phyloP scores from a whole-genome alignment of 2,329 filamentous ascomycete species.

The Exophiala sideris region DNA sequence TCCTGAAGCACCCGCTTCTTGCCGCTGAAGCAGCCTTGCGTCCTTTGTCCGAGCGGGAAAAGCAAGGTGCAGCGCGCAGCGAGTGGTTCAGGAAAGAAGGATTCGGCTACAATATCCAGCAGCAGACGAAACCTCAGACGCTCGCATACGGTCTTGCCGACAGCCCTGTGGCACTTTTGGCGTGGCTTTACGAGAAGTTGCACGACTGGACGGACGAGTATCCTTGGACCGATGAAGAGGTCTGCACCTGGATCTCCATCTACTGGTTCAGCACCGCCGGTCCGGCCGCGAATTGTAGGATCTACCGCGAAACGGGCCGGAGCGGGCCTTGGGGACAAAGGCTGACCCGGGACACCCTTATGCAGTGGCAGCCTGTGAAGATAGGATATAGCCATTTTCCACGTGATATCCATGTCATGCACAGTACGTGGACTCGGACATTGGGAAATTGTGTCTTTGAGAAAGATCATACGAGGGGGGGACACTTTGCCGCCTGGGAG shows the following conservation, averaged over 20 bases:
- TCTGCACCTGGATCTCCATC: conserved; percentile 70
- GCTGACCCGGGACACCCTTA: conserved; percentile 8
- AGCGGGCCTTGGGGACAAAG: conserved; percentile 12
- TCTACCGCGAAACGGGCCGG: conserved; percentile 68
- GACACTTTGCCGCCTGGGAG: conserved; percentile 56
- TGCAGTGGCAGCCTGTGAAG: conserved; percentile 48
- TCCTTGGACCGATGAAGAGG: conserved; percentile 70
- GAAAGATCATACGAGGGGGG: conserved; percentile 42
- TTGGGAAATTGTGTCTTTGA: conserved; percentile 51
- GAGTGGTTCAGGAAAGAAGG: conserved; percentile 55
- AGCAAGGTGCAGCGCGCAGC: conserved; percentile 50
- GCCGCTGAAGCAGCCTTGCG: conserved; percentile 56
- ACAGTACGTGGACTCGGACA: conserved; percentile 49
- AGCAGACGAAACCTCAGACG: conserved; percentile 69
- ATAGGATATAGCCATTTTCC: conserved; percentile 54
- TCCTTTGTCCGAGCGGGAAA: conserved; percentile 53
- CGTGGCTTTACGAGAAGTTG: conserved; percentile 80
- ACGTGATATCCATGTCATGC: conserved; percentile 49
- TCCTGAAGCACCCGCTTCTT: conserved; percentile 42
- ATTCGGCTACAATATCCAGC: conserved; percentile 56
- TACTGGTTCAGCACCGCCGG: conserved; percentile 71
- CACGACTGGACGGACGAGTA: conserved; percentile 72
- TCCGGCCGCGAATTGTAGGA: conserved; percentile 57
- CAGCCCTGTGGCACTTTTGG: conserved; percentile 65
- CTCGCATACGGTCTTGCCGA: conserved; percentile 67